Base-by-base conservation (phyloP, 2,329 filamentous ascomycete species). In the Cryphonectria parasitica region DNA sequence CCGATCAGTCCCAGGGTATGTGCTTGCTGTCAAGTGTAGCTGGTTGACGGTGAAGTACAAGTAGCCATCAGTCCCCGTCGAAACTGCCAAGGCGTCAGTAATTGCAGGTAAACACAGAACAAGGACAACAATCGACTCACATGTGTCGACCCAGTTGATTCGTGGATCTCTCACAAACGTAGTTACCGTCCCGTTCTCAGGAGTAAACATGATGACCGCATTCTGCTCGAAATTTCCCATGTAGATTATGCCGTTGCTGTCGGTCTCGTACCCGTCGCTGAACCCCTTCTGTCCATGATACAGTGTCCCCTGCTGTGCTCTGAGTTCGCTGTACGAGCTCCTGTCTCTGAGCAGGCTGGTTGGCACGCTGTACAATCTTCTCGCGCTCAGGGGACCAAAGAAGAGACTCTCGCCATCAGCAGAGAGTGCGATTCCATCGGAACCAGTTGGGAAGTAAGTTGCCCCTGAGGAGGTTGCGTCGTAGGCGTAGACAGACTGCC, bases 11-110 rank as follows among this genome's bases (percentile, higher is more conserved):
- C 73, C 67, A 0, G 74, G 74, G 39, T 73, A 74, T 1, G 67
- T 67, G 5, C 64, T 43, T 17, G 67, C 43, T 3, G 66, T 66
- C n/a, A 75, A 66, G 15, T 73, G 72, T 5, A 87, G 77, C 77
- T 87, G 85, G 69, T 87, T 87, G 52, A 82, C 82, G 0, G 84
- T 88, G 72, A 86, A 87, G 74, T 87, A 87, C 1, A 87, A 74
- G 73, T 86, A 85, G 0, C 85, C 84, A 74, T 86, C 83, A 3
- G 77, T 78, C 1, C 77, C 80, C 3, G 80, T 77, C 3, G 79
- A 80, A 73, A 84, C 76, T 77, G 5, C 1, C 6, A 8, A 52
- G 1, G 4, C 11, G 8, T 67, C 11, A 69, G 45, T 7, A 39
- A 39, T 3, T n/a, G 34, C 34, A 39, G 10, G 36, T 39, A 39